These are phyloP conservation scores for Smallanthus sonchifolius DNA, from an alignment of 129 eudicot species.

Conservation along the genomic window DNA sequence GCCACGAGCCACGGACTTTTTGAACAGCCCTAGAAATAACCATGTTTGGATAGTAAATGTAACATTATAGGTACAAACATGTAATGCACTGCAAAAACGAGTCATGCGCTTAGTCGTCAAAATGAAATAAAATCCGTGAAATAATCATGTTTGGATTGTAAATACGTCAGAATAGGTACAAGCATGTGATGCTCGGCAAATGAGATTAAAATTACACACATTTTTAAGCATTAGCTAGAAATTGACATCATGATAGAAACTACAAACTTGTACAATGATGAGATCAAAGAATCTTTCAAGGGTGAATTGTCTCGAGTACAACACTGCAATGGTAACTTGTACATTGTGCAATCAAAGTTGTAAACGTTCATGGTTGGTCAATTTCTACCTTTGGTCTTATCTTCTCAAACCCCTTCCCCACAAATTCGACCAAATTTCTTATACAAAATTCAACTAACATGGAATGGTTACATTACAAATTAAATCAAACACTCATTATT, in stretches of 20 bases:
- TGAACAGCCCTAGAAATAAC: too few species aligned
- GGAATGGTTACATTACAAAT: constrained; percentile 27
- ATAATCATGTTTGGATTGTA: too few species aligned
- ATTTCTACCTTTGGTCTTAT: constrained; percentile 1
- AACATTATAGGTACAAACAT: too few species aligned
- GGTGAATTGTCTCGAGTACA: constrained; percentile 3
- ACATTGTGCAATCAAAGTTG: constrained; percentile 13
- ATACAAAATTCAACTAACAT: constrained; percentile 19
- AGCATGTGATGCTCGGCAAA: not conserved
- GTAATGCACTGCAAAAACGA: not conserved
- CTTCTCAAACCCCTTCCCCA: not conserved
- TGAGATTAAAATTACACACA: not conserved
- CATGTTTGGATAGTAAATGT: not conserved
- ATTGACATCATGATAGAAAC: constrained; percentile 15
- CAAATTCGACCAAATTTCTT: constrained; percentile 22
- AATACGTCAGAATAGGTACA: not conserved
- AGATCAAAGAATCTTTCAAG: constrained; percentile 9
- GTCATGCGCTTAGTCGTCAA: not conserved
- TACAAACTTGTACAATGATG: constrained; percentile 17
- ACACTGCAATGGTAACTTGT: constrained; percentile 26
- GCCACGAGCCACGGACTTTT: too few species aligned
- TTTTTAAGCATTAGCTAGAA: constrained; percentile 1
- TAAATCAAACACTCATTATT: constrained; percentile 32
- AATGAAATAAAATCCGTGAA: not conserved
- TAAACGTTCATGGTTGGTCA: not conserved